These are phyloP conservation scores for Aquilaria malaccensis DNA, from an alignment of 345 rosid species.

Conservation along the genomic window DNA sequence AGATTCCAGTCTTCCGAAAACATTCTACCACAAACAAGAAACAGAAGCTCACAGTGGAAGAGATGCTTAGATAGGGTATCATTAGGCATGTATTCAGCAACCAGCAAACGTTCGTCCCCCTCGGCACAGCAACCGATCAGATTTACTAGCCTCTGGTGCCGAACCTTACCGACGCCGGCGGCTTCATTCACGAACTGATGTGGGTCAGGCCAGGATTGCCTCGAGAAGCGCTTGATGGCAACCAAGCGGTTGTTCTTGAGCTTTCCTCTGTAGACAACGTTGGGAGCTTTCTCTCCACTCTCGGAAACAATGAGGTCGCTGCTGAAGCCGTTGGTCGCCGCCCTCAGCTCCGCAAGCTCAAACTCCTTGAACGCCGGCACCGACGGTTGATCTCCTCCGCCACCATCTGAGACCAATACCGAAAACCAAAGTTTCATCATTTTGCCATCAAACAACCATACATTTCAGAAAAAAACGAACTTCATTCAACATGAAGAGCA, in stretches of 20 bases:
- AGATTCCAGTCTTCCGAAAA: not conserved
- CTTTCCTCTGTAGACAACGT: slow-evolving; percentile 82
- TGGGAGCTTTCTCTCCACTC: slow-evolving; percentile 97
- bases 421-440: not conserved
- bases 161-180: slow-evolving; percentile 77
- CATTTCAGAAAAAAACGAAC: not conserved
- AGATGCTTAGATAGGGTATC: slow-evolving; percentile 97
- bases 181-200: slow-evolving; percentile 92
- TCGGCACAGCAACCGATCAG: slow-evolving; percentile 92
- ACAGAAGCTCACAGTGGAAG: slow-evolving; percentile 58
- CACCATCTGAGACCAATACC: slow-evolving; percentile 18
- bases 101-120: slow-evolving; percentile 90
- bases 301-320: slow-evolving; percentile 75
- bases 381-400: slow-evolving; percentile 37
- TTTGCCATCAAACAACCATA: not conserved
- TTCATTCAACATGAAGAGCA: slow-evolving; percentile 6
- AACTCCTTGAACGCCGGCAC: slow-evolving; percentile 65
- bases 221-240: slow-evolving; percentile 86
- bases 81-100: slow-evolving; percentile 90
- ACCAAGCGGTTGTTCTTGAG: slow-evolving; percentile 57
- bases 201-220: slow-evolving; percentile 96
- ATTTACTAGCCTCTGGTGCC: slow-evolving; percentile 86
- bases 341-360: slow-evolving; percentile 56
- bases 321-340: slow-evolving; percentile 80
- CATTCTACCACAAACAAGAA: not conserved